Percentiles rank a stretch among this genome's conserved stretches.
Conservation (phyloP, 306 rosid species). For the Begonia fuchsioides region DNA sequence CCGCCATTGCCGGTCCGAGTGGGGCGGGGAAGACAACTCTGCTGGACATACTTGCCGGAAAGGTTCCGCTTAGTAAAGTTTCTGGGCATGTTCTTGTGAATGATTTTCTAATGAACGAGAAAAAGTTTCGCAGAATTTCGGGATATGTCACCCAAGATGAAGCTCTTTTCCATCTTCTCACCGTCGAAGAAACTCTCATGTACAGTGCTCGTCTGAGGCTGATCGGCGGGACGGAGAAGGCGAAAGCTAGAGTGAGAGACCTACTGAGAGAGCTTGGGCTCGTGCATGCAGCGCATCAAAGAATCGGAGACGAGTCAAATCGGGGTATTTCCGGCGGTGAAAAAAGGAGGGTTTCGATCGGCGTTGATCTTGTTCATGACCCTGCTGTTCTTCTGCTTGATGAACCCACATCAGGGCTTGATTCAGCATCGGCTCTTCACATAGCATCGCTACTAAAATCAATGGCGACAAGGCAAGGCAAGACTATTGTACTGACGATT, state of each 20-base stretch:
- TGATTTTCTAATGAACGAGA: constrained; percentile 20
- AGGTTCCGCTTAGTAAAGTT: constrained; percentile 14
- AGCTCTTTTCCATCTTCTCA: constrained; percentile 29
- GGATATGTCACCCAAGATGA: constrained; percentile 34
- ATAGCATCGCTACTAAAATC: constrained; percentile 26
- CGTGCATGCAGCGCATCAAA: constrained; percentile 14
- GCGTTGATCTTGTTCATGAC: constrained; percentile 27
- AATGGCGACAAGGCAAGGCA: constrained; percentile 25
- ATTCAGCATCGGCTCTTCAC: constrained; percentile 30
- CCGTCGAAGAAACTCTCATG: constrained; percentile 27
- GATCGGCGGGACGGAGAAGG: constrained; percentile 16
- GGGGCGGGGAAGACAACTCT: constrained; percentile 37
- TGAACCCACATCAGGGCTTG: constrained; percentile 38
- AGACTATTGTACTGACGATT: constrained; percentile 29
- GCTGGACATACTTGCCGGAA: constrained; percentile 29
- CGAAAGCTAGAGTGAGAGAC: constrained; percentile 17
- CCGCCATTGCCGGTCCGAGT: constrained; percentile 38
- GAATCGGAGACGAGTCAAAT: constrained; percentile 22
- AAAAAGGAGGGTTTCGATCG: constrained; percentile 27
- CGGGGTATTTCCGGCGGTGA: constrained; percentile 32
- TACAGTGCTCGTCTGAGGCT: constrained; percentile 25
- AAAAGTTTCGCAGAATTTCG: constrained; percentile 21
- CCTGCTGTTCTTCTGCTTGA: constrained; percentile 33
- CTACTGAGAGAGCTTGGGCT: constrained; percentile 28
- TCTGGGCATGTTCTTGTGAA: constrained; percentile 26